A percentile compares a stretch with the other conserved stretches of the same genome.
Evolutionary conservation across 805 yeast genomes (phyloP).

Genomic region (Myxozyma geophila): DNA sequence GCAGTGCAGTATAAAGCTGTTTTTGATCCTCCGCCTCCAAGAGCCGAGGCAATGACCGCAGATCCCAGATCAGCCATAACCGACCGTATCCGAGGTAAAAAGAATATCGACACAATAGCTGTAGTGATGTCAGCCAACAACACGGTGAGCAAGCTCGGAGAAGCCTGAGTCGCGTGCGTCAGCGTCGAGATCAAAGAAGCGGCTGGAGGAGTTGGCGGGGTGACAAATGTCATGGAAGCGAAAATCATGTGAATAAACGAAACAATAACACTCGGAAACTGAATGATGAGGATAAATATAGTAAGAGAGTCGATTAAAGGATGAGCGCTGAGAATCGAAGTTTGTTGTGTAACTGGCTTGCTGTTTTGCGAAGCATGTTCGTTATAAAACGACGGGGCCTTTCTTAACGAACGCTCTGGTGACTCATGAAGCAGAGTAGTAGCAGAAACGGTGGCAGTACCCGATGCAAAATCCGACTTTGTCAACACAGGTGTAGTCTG

Average conservation of each 20-base stretch:
- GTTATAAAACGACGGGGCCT: conserved; percentile 21
- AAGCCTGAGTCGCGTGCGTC: conserved; percentile 33
- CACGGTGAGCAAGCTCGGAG: conserved; percentile 38
- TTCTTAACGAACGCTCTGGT: conserved; percentile 15
- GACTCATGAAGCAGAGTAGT: conserved; percentile 6
- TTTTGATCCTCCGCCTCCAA: conserved; percentile 45
- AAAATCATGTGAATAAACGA: conserved; percentile 41
- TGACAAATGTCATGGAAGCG: conserved; percentile 37
- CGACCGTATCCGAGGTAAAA: conserved; percentile 34
- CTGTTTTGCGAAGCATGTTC: background rate
- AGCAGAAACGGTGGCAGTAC: background rate
- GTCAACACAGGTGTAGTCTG: conserved; percentile 2
- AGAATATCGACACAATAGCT: conserved; percentile 36
- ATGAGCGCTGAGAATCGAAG: conserved; percentile 41
- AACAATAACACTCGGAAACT: conserved; percentile 42
- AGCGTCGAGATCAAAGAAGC: conserved; percentile 31
- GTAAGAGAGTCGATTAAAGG: conserved; percentile 46
- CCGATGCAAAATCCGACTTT: background rate
- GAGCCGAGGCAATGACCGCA: conserved; percentile 39
- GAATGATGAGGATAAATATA: conserved; percentile 42
- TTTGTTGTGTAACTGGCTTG: background rate
- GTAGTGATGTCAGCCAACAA: conserved; percentile 44
- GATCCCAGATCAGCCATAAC: conserved; percentile 38
- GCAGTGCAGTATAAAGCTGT: conserved; percentile 44
- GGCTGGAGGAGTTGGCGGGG: conserved; percentile 26